Evolutionary conservation across 1,284 basidiomycete genomes (phyloP).

Genomic region (Earliella scabrosa): DNA sequence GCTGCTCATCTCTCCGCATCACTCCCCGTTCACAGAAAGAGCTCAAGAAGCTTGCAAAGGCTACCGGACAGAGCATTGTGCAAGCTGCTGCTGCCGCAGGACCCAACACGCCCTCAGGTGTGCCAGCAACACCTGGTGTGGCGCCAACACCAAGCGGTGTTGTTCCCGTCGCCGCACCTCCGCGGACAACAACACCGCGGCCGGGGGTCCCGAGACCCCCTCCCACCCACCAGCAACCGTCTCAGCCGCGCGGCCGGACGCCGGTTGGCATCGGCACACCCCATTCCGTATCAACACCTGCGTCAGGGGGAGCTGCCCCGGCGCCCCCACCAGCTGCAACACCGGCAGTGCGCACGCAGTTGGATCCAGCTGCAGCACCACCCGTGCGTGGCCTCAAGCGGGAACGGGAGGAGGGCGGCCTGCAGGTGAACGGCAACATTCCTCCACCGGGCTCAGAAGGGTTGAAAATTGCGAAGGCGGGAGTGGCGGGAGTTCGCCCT

Average conservation of each 20-base stretch:
- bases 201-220: constrained; percentile 21
- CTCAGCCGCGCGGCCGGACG: constrained; percentile 39
- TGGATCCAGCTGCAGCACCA: constrained; percentile 24
- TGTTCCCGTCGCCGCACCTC: constrained; percentile 17
- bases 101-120: constrained; percentile 33
- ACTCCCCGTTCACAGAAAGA: constrained; percentile 57
- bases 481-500: constrained; percentile 52
- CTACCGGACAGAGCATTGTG: constrained; percentile 50
- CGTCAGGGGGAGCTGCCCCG: constrained; percentile 14
- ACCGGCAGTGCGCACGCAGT: constrained; percentile 32
- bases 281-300: constrained; percentile 41
- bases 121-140: constrained; percentile 33
- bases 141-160: constrained; percentile 19
- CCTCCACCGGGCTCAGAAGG: constrained; percentile 30
- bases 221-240: constrained; percentile 16
- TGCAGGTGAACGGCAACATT: constrained; percentile 29
- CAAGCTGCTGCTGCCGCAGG: constrained; percentile 21
- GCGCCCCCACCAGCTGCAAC: constrained; percentile 21
- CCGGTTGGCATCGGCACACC: constrained; percentile 39
- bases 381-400: constrained; percentile 53
- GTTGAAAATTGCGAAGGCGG: constrained; percentile 51
- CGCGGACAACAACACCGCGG: constrained; percentile 34
- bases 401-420: constrained; percentile 34
- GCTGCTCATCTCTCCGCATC: constrained; percentile 14
- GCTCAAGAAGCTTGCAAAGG: constrained; percentile 68